These are phyloP conservation scores for Blastocystis sp. DNA, from an alignment of 352 stramenopile genomes.

Conservation along the genomic window DNA sequence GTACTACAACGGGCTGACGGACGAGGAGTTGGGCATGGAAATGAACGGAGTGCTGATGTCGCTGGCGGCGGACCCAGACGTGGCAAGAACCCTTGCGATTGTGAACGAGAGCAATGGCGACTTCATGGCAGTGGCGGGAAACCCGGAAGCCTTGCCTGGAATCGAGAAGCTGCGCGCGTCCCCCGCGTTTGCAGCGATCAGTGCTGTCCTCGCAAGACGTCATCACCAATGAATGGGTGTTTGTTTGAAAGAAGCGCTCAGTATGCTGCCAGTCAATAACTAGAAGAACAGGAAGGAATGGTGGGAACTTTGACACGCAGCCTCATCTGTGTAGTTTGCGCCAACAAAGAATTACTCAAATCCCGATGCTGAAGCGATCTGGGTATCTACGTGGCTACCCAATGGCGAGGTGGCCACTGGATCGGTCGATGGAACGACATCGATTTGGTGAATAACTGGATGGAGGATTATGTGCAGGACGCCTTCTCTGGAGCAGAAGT, in stretches of 20 bases:
- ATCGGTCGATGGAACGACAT: slow-evolving; percentile 48
- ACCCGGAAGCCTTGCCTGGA: background rate
- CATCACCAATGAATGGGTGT: background rate
- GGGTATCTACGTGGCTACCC: slow-evolving; percentile 26
- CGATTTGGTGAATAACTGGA: background rate
- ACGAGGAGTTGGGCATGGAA: background rate
- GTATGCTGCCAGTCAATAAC: background rate
- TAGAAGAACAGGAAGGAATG: too few relatives aligned
- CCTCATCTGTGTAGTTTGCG: slow-evolving; percentile 33
- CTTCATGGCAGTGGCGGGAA: background rate
- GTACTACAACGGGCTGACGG: background rate
- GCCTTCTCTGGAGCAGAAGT: slow-evolving; percentile 42
- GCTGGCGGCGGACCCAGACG: background rate
- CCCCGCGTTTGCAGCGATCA: background rate
- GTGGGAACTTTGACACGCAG: background rate
- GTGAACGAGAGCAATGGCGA: background rate
- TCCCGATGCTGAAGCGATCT: slow-evolving; percentile 1
- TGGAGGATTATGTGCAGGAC: background rate
- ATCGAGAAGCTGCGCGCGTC: background rate
- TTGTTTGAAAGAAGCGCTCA: background rate
- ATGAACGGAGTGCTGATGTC: background rate
- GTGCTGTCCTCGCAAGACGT: background rate
- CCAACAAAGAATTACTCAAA: slow-evolving; percentile 20
- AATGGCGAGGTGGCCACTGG: slow-evolving; percentile 19
- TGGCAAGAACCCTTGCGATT: background rate